These are phyloP conservation scores for Blastocladiella britannica DNA, from an alignment of 192 early-diverging fungal species.

Conservation along the genomic window DNA sequence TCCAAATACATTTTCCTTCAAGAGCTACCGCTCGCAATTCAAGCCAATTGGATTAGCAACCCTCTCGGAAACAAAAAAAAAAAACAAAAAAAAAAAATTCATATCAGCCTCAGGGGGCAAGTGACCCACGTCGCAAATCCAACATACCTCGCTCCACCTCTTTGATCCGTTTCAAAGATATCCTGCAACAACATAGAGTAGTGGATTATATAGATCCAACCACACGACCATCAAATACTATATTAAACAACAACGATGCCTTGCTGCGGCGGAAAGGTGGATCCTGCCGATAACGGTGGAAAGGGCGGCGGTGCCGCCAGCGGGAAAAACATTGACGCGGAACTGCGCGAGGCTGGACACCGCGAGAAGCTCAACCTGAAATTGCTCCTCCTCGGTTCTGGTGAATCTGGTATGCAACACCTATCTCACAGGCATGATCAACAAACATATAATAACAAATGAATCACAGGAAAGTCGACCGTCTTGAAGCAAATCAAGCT, in stretches of 20 bases:
- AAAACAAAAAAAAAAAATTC: no score
- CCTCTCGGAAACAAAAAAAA: no score
- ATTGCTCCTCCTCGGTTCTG: slow-evolving; percentile 3
- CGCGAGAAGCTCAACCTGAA: slow-evolving; percentile 3
- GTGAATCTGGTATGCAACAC: not conserved
- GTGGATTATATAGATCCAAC: no score
- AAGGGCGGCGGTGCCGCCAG: not conserved
- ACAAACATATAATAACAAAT: not conserved
- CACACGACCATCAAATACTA: no score
- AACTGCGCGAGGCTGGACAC: not conserved
- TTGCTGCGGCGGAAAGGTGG: not conserved
- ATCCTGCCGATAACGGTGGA: not conserved
- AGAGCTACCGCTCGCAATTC: no score
- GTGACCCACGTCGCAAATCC: no score
- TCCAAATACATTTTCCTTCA: no score
- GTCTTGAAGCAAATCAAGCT: slow-evolving; percentile 4
- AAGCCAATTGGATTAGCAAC: no score
- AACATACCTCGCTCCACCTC: no score
- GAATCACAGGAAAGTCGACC: slow-evolving; percentile 4
- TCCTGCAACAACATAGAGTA: no score
- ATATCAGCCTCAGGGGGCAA: no score
- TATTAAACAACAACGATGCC: not conserved
- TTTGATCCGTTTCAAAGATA: no score
- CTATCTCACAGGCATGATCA: not conserved
- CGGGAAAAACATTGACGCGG: not conserved